Evolutionary conservation across 177 flowering plant genomes (phyloP).

Genomic region (Telopea speciosissima): DNA sequence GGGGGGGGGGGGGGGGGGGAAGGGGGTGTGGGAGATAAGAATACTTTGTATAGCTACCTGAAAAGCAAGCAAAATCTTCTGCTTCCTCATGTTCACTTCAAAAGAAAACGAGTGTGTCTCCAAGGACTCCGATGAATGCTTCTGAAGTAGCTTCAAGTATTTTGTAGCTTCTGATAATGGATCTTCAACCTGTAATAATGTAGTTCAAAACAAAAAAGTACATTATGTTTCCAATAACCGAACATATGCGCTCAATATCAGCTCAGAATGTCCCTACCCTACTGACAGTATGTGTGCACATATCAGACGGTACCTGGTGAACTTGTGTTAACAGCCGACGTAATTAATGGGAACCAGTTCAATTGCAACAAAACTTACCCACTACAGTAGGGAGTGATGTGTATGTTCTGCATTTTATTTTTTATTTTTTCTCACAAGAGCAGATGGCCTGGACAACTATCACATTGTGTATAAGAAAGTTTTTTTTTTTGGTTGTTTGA

Average conservation of each 20-base stretch:
- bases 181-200: conserved; percentile 68
- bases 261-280: neutral
- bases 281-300: no score
- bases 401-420: no score
- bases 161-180: conserved; percentile 85
- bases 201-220: neutral
- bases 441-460: no score
- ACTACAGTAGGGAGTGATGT: no score
- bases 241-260: neutral
- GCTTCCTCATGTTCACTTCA: conserved; percentile 89
- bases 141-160: conserved; percentile 86
- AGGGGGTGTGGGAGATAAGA: neutral
- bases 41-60: conserved; percentile 50
- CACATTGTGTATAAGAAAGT: no score
- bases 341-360: no score
- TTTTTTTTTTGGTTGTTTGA: no score
- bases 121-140: conserved; percentile 61
- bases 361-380: no score
- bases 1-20: neutral
- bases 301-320: no score
- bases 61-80: conserved; percentile 79
- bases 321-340: no score
- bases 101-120: conserved; percentile 95
- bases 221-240: no score
- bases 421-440: no score